Conservation (phyloP, 306 rosid genomes). For the Coriaria nepalensis region DNA sequence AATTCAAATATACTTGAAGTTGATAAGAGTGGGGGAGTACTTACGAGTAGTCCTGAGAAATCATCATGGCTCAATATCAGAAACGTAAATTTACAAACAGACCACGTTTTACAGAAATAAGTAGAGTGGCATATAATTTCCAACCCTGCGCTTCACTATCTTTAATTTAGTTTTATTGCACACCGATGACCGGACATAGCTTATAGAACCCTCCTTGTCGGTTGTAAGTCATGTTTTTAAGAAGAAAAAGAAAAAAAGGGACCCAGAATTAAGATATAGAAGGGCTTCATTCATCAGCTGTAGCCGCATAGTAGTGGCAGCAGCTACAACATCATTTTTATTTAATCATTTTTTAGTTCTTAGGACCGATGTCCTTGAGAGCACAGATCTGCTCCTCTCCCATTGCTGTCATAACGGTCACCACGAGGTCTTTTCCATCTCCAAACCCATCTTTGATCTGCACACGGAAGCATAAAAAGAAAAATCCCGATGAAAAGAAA, state of each 20-base stretch:
- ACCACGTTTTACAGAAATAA: too few relatives aligned
- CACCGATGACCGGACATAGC: too few relatives aligned
- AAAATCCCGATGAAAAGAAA: neutral
- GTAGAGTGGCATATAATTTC: too few relatives aligned
- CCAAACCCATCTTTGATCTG: constrained; percentile 62
- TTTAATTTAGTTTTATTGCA: too few relatives aligned
- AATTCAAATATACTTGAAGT: too few relatives aligned
- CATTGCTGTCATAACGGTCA: constrained; percentile 71
- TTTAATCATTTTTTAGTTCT: constrained; percentile 5
- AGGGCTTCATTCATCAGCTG: constrained; percentile 19
- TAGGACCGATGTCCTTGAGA: constrained; percentile 63
- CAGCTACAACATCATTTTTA: constrained; percentile 21
- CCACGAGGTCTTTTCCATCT: constrained; percentile 64
- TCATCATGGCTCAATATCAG: too few relatives aligned
- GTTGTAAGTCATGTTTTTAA: neutral
- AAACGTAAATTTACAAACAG: too few relatives aligned
- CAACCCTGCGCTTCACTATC: too few relatives aligned
- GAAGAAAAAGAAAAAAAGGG: neutral
- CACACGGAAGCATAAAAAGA: constrained; percentile 3
- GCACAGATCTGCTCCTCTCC: constrained; percentile 68
- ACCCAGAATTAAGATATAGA: too few relatives aligned
- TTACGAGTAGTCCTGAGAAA: too few relatives aligned
- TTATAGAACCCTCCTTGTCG: too few relatives aligned
- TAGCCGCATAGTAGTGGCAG: constrained; percentile 2
- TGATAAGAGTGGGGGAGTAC: too few relatives aligned